Base-by-base conservation (phyloP, 202 grass and related monocot species). In the Carex sylvatica region DNA sequence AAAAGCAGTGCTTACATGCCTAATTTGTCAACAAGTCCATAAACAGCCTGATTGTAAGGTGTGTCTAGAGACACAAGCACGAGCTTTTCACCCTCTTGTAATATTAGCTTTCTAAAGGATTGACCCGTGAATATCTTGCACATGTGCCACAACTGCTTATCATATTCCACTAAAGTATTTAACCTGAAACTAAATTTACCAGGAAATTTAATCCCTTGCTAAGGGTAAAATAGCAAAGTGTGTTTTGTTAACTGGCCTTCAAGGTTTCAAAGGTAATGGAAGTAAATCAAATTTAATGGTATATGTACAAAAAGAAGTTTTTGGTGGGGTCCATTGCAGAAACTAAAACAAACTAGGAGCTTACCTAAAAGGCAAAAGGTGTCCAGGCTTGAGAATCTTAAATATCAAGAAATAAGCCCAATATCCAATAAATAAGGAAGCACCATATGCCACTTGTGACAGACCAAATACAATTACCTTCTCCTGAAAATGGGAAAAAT, bases 61-160 rank as follows among this genome's bases (percentile, higher is more conserved):
- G 96, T 98, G 80, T 95, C 96, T 60, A 95, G 91, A 70, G 64
- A 95, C 35, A 98, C 89, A 93, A 98, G 96, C 31, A 98, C 89
- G 61, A 98, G 80, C 72, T 98, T 98, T 75, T 98, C 95, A 4
- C 95, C 91, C 92, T 95, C 95, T 95, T 98, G 95, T 76, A 98
- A 91, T 85, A 98, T 87, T 80, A 98, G 59, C 77, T 93, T 98
- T 79, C 89, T 89, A 66, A 93, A 88, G 84, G 95, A 90, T 87
- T 98, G 95, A 42, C 92, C 91, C 79, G 91, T 95, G 88, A 98
- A 98, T 81, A 98, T 86, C 79, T 93, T 87, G 83, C 95, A 95
- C 95, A 95, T 98, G 87, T 92, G 87, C 91, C 92, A 83, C 70
- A 98, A 82, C 74, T 93, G 75, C 83, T 90, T 98, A 86, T 98